A percentile compares a stretch with the other conserved stretches of the same genome.
phyloP scores from a whole-genome alignment of 495 filamentous ascomycete genomes.

The Mycothermus thermophilus region DNA sequence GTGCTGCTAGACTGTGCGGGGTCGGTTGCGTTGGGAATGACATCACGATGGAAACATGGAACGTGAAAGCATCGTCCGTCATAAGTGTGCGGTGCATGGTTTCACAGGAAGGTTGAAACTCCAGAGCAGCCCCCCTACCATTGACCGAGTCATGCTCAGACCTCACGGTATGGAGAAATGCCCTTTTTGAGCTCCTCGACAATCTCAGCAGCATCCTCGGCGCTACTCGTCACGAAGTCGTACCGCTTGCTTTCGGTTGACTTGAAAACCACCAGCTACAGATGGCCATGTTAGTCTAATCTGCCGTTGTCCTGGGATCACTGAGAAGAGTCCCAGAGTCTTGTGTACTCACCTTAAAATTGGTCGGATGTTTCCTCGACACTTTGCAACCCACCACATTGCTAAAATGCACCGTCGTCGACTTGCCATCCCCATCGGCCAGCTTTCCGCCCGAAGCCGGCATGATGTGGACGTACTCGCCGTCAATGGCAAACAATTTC shows the following conservation, averaged over 20 bases:
- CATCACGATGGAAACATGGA: no score
- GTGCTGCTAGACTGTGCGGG: no score
- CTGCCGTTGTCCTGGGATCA: neutral
- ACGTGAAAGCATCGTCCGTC: no score
- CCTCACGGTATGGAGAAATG: conserved; percentile 39
- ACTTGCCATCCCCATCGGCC: conserved; percentile 56
- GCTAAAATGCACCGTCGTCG: conserved; percentile 80
- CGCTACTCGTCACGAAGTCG: conserved; percentile 81
- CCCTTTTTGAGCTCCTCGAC: conserved; percentile 75
- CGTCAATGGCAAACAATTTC: conserved; percentile 76
- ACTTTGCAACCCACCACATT: conserved; percentile 91
- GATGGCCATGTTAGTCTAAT: conserved; percentile 4
- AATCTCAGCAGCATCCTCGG: conserved; percentile 73
- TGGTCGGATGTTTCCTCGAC: conserved; percentile 75
- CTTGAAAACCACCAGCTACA: conserved; percentile 58
- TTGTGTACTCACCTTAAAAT: conserved; percentile 55
- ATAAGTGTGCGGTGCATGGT: neutral
- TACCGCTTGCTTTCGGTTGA: conserved; percentile 85
- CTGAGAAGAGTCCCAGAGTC: no score
- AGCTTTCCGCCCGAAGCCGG: conserved; percentile 47
- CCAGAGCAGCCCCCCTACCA: neutral
- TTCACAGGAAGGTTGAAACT: no score
- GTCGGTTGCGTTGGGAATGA: no score
- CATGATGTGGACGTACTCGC: conserved; percentile 92
- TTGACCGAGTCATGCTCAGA: conserved; percentile 7